Evolutionary conservation across 306 rosid genomes (phyloP).

Genomic region (Cyamopsis tetragonoloba): DNA sequence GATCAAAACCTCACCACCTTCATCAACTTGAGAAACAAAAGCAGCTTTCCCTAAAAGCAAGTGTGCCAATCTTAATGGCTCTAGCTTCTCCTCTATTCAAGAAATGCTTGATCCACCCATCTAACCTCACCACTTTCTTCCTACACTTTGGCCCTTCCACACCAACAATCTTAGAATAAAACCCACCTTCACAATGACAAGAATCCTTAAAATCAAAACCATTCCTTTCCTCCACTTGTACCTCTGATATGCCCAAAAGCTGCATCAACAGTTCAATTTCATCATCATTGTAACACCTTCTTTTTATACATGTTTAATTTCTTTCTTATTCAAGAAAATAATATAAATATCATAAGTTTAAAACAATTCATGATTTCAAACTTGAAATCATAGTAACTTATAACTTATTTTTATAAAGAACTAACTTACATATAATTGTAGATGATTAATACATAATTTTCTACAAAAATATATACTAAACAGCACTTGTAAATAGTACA

Average conservation of each 20-base stretch:
- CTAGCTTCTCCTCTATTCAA: conserved; percentile 46
- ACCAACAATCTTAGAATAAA: conserved; percentile 73
- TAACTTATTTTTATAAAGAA: no score
- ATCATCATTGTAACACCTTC: no score
- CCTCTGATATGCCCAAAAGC: conserved; percentile 54
- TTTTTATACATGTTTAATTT: no score
- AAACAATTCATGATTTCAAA: no score
- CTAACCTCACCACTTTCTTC: conserved; percentile 65
- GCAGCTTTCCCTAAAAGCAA: conserved; percentile 74
- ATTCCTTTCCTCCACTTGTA: conserved; percentile 7
- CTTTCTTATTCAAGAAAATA: no score
- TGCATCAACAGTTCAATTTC: conserved; percentile 53
- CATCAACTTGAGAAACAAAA: conserved; percentile 43
- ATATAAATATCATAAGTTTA: no score
- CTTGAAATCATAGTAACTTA: no score
- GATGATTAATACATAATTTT: no score
- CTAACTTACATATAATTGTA: no score
- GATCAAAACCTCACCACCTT: conserved; percentile 54
- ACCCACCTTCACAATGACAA: conserved; percentile 76
- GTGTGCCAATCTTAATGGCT: conserved; percentile 78
- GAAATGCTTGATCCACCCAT: conserved; percentile 78
- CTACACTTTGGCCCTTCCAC: conserved; percentile 77
- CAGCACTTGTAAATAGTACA: no score
- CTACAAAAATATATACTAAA: no score
- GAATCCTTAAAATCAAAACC: conserved; percentile 36